A percentile compares a stretch with the other conserved stretches of the same genome.
These are phyloP conservation scores for Alternaria tenuissima DNA, from an alignment of 2,329 filamentous ascomycete genomes.

Conservation along the genomic window DNA sequence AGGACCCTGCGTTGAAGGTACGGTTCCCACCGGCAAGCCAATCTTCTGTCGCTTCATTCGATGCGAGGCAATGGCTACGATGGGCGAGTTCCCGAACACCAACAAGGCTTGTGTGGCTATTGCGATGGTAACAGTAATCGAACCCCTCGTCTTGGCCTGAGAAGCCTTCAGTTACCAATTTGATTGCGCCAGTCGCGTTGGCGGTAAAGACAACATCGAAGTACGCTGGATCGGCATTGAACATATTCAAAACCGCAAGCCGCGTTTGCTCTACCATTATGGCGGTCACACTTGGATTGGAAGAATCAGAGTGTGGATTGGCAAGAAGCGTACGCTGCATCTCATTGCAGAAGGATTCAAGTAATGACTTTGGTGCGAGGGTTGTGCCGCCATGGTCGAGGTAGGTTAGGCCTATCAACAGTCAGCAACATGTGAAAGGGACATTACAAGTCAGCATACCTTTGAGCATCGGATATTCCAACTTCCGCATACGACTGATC, in stretches of 20 bases:
- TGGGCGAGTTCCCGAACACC: conserved; percentile 76
- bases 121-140: conserved; percentile 80
- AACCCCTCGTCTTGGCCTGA: conserved; percentile 71
- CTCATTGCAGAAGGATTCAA: conserved; percentile 64
- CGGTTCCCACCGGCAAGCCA: conserved; percentile 63
- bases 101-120: conserved; percentile 86
- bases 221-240: conserved; percentile 78
- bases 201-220: conserved; percentile 93
- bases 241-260: conserved; percentile 67
- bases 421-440: conserved; percentile 3
- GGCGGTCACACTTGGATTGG: conserved; percentile 65
- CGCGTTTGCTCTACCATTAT: conserved; percentile 63
- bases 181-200: conserved; percentile 89
- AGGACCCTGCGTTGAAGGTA: conserved; percentile 18
- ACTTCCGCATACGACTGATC: conserved; percentile 22
- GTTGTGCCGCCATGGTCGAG: conserved; percentile 64
- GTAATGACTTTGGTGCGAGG: conserved; percentile 60
- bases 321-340: conserved; percentile 68
- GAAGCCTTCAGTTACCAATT: conserved; percentile 81
- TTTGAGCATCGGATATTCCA: conserved; percentile 39
- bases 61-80: conserved; percentile 69
- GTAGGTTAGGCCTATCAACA: conserved; percentile 18
- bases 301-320: conserved; percentile 71
- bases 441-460: conserved; percentile 13
- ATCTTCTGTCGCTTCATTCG: conserved; percentile 67